Evolutionary conservation across 495 filamentous ascomycete genomes (phyloP).

Genomic region (Mytilinidion resinicola): DNA sequence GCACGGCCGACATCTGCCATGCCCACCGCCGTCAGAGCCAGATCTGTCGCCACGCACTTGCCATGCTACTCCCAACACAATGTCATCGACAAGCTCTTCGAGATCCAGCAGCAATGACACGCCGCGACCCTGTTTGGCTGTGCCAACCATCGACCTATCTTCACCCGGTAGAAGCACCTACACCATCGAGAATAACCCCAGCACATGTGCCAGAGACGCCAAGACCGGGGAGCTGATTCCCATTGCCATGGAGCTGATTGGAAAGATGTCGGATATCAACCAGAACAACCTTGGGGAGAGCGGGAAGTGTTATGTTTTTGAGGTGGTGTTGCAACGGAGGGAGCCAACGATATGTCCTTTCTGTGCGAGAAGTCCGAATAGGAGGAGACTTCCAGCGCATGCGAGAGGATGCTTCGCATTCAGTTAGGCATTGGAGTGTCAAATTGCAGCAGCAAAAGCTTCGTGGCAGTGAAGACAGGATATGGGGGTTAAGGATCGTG

Average conservation of each 20-base stretch:
- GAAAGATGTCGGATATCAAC: slow-evolving; percentile 20
- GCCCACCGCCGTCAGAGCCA: no score
- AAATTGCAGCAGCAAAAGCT: no score
- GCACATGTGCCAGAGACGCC: slow-evolving; percentile 5
- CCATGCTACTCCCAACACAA: no score
- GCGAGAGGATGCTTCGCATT: slow-evolving; percentile 19
- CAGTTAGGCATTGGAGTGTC: slow-evolving; percentile 1
- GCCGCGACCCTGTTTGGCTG: background rate
- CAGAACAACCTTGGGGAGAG: slow-evolving; percentile 11
- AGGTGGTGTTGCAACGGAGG: slow-evolving; percentile 19
- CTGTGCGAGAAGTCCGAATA: slow-evolving; percentile 17
- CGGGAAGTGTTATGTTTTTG: slow-evolving; percentile 20
- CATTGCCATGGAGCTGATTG: slow-evolving; percentile 16
- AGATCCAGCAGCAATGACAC: background rate
- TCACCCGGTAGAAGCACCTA: background rate
- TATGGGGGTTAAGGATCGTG: no score
- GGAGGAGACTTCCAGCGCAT: slow-evolving; percentile 18
- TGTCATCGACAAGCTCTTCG: background rate
- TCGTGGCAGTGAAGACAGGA: no score
- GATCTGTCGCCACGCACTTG: no score
- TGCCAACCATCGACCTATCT: background rate
- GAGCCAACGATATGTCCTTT: slow-evolving; percentile 23
- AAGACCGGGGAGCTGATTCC: slow-evolving; percentile 12
- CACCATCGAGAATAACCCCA: background rate
- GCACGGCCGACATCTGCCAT: no score